A percentile compares a stretch with the other conserved stretches of the same genome.
phyloP scores from a whole-genome alignment of 2,329 filamentous ascomycete species.

The Cladosporium sp. region DNA sequence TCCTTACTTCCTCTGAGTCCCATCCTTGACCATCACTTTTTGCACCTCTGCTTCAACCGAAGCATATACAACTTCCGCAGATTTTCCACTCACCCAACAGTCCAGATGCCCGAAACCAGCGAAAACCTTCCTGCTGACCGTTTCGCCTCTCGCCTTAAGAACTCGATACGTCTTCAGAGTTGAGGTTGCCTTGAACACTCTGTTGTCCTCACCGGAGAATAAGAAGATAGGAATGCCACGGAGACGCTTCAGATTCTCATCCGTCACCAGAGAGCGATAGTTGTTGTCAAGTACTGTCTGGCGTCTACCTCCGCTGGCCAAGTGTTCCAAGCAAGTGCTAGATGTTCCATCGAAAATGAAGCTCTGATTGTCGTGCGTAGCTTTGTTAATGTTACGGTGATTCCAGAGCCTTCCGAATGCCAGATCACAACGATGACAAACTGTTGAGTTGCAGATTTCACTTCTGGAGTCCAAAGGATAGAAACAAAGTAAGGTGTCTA shows the following conservation, averaged over 20 bases:
- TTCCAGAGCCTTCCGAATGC: slow-evolving; percentile 61
- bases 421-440: slow-evolving; percentile 58
- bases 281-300: background rate
- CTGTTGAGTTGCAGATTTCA: slow-evolving; percentile 59
- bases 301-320: slow-evolving; percentile 52
- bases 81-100: slow-evolving; percentile 23
- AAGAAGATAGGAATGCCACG: background rate
- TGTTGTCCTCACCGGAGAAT: background rate
- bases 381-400: slow-evolving; percentile 62
- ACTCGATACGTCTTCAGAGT: slow-evolving; percentile 20
- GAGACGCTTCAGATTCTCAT: background rate
- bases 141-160: slow-evolving; percentile 19
- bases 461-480: slow-evolving; percentile 49
- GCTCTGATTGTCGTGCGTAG: slow-evolving; percentile 59
- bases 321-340: slow-evolving; percentile 54
- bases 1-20: background rate
- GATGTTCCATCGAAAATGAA: slow-evolving; percentile 60
- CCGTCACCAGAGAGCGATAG: background rate
- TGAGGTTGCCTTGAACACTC: background rate
- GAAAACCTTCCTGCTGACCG: slow-evolving; percentile 20
- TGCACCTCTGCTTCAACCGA: background rate
- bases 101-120: slow-evolving; percentile 28
- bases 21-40: background rate
- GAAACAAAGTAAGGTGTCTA: slow-evolving; percentile 37
- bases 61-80: slow-evolving; percentile 4